Percentiles rank a stretch among this genome's conserved stretches.
Conservation (phyloP, 441 rosid species). For the Viola pubescens region DNA sequence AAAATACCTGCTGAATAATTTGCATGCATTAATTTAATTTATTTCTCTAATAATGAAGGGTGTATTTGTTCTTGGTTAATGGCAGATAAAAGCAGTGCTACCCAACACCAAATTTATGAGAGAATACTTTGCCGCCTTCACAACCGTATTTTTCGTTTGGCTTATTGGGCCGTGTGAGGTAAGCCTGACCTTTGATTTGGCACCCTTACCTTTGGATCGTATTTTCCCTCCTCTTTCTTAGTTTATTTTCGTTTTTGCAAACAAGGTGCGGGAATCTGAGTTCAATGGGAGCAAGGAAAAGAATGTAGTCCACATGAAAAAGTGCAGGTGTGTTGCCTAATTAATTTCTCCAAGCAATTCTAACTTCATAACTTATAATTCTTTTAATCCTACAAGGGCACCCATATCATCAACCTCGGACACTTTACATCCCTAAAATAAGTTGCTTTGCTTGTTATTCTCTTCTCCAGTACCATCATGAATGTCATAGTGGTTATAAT, state of each 20-base stretch:
- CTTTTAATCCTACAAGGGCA: conserved; percentile 1
- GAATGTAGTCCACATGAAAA: conserved; percentile 74
- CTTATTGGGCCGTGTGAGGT: conserved; percentile 85
- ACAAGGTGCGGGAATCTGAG: conserved; percentile 77
- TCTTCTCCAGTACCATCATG: conserved; percentile 28
- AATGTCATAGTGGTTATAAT: conserved; percentile 16
- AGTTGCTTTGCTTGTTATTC: conserved; percentile 26
- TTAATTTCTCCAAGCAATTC: conserved; percentile 7
- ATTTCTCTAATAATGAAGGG: not conserved
- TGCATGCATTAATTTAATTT: too few species aligned
- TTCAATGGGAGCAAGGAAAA: conserved; percentile 63
- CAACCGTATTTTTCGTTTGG: conserved; percentile 78
- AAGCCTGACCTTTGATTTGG: not conserved
- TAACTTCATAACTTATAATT: not conserved
- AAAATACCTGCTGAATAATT: too few species aligned
- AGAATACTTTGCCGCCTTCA: conserved; percentile 75
- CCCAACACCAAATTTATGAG: conserved; percentile 60
- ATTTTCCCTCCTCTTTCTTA: too few species aligned
- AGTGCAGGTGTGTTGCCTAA: conserved; percentile 61
- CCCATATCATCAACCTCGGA: conserved; percentile 33
- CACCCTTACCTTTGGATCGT: too few species aligned
- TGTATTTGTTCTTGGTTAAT: conserved; percentile 5
- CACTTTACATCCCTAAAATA: conserved; percentile 27
- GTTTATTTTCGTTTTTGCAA: not conserved
- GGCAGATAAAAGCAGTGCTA: conserved; percentile 51